Base-by-base conservation (phyloP, 768 basidiomycete species). In the Russula earlei region DNA sequence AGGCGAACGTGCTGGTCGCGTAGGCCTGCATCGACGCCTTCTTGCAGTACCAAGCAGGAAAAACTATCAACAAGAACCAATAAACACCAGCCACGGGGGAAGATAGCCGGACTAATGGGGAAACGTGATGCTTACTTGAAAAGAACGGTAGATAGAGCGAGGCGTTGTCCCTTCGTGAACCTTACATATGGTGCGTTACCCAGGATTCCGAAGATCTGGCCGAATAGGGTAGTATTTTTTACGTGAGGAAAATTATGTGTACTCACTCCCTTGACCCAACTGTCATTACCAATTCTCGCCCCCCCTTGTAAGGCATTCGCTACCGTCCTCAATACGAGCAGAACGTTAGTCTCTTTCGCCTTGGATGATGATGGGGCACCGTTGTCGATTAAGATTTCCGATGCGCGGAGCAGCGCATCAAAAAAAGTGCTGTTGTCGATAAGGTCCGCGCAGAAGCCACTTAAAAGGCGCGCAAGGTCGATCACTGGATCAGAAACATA, bases 381-480 rank as follows among this genome's bases (percentile, higher is more conserved):
- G 1, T 79, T 74, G 29, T 73, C 46, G n/a, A 43, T 60, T 49
- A 66, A 66, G 84, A 86, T 89, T 48, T 85, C 84, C 3, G 84
- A 78, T 14, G 83, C 86, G 52, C 71, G 72, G 68, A 91, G 81
- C 11, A 94, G 67, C 1, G 78, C 71, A 19, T 79, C 74, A 20
- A 87, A 75, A 66, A 87, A 83, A 19, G 68, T 69, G 37, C 77
- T 73, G 4, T 68, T 60, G 3, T 75, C 70, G 56, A 83, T 77
- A 2, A 77, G 71, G 7, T 77, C 74, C 0, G 83, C 79, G 47
- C 77, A 78, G 65, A 77, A 84, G 2, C 80, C 87, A 19, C 82
- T 73, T 15, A 95, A 68, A 37, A 95, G 74, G 38, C 96, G 83
- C 49, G 81, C 76, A 12, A 97, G 77, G 65, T 98, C 95, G 64